Evolutionary conservation across 306 rosid species (phyloP).

Genomic region (Castanea mollissima): DNA sequence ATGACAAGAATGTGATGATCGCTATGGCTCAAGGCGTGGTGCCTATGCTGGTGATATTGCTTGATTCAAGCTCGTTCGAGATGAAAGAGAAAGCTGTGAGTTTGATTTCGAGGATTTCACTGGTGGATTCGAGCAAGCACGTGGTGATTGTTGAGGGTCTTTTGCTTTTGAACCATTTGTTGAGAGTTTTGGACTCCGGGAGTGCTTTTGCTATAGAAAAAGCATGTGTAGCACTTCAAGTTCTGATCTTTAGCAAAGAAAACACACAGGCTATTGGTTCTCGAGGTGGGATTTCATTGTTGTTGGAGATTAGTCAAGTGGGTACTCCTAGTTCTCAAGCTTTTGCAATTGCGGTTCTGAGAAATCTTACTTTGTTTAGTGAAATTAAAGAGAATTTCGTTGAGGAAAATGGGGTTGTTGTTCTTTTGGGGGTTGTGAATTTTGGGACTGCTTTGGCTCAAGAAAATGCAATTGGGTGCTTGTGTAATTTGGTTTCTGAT

Average conservation of each 20-base stretch:
- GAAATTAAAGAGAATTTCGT: too few relatives aligned
- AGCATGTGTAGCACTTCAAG: slow-evolving; percentile 69
- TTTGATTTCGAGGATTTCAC: slow-evolving; percentile 70
- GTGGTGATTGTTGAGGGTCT: slow-evolving; percentile 73
- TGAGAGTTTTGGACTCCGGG: slow-evolving; percentile 77
- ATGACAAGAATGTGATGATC: slow-evolving; percentile 85
- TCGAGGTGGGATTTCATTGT: slow-evolving; percentile 84
- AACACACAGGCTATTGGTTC: slow-evolving; percentile 87
- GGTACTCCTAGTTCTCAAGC: too few relatives aligned
- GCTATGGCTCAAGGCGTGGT: slow-evolving; percentile 91
- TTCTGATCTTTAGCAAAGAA: slow-evolving; percentile 61
- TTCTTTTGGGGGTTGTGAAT: too few relatives aligned
- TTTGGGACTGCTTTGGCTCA: too few relatives aligned
- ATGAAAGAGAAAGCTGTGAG: slow-evolving; percentile 69
- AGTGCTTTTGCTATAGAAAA: slow-evolving; percentile 72
- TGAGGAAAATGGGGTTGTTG: too few relatives aligned
- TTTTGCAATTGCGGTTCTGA: too few relatives aligned
- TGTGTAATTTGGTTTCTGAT: too few relatives aligned
- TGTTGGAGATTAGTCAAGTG: slow-evolving; percentile 49
- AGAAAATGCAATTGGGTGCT: too few relatives aligned
- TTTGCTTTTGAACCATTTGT: slow-evolving; percentile 63
- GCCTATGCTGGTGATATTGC: slow-evolving; percentile 67
- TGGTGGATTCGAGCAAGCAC: slow-evolving; percentile 62
- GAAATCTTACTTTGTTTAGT: too few relatives aligned
- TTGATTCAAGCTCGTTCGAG: slow-evolving; percentile 57